Conservation (phyloP, 257 asterid genomes). For the Nicotiana benthamiana region DNA sequence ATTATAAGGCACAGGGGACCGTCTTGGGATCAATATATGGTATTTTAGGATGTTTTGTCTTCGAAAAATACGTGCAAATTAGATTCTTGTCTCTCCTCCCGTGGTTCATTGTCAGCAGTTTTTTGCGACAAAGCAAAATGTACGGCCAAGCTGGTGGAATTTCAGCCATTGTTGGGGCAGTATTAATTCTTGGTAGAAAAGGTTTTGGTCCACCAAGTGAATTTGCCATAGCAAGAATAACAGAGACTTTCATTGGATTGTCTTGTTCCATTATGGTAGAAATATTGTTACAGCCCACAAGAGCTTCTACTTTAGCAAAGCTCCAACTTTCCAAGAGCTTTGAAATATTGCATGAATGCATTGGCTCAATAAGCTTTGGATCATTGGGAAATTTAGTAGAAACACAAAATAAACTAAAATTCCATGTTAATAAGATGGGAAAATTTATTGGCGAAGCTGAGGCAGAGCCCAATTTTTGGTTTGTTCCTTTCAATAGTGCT, state of each 20-base stretch:
- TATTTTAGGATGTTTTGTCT: constrained; percentile 65
- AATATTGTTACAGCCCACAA: constrained; percentile 60
- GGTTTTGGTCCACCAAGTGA: constrained; percentile 64
- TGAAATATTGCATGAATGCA: constrained; percentile 26
- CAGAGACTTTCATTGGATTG: constrained; percentile 73
- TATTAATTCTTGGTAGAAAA: constrained; percentile 62
- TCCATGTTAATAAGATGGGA: constrained; percentile 33
- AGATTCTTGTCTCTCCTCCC: constrained; percentile 77
- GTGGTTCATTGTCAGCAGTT: constrained; percentile 71
- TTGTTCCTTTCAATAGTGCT: constrained; percentile 54
- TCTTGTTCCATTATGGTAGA: constrained; percentile 76
- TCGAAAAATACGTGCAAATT: constrained; percentile 40
- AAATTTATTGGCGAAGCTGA: constrained; percentile 68
- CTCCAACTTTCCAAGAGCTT: constrained; percentile 42
- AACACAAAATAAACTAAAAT: constrained; percentile 27
- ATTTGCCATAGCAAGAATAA: constrained; percentile 69
- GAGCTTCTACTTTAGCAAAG: constrained; percentile 64
- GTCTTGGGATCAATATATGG: constrained; percentile 82
- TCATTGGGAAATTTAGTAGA: constrained; percentile 23
- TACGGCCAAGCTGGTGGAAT: constrained; percentile 89
- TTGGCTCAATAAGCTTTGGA: constrained; percentile 25
- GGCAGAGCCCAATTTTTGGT: constrained; percentile 86
- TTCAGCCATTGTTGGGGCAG: constrained; percentile 70
- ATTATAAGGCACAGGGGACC: constrained; percentile 77
- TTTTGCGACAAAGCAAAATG: constrained; percentile 58